phyloP scores from a whole-genome alignment of 257 asterid genomes.

The Rhazya stricta region DNA sequence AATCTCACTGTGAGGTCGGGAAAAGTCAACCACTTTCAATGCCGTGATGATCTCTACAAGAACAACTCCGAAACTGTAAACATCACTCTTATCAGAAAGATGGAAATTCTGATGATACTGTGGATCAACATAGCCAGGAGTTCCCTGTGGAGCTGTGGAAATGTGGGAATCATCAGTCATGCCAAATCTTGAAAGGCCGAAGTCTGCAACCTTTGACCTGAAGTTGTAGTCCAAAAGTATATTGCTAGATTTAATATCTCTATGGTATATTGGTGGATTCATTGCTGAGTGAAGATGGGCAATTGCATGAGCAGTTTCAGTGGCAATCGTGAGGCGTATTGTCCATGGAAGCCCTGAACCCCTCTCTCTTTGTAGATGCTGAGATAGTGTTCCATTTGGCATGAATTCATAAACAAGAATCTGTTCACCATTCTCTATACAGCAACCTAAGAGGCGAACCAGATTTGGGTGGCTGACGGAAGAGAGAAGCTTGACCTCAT shows the following conservation, averaged over 20 bases:
- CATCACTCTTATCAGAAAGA: constrained; percentile 91
- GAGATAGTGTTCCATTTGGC: constrained; percentile 84
- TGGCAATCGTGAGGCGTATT: constrained; percentile 73
- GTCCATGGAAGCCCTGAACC: constrained; percentile 78
- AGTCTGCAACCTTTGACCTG: constrained; percentile 86
- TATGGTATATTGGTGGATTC: constrained; percentile 86
- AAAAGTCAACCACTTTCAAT: constrained; percentile 74
- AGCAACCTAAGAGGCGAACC: constrained; percentile 84
- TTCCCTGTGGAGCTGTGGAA: constrained; percentile 95
- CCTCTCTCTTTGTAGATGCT: constrained; percentile 73
- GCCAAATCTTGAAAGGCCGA: constrained; percentile 85
- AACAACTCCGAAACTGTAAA: constrained; percentile 92
- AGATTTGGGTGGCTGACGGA: constrained; percentile 86
- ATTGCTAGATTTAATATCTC: constrained; percentile 87
- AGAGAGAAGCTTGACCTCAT: constrained; percentile 82
- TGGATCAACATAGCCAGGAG: constrained; percentile 93
- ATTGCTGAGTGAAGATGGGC: constrained; percentile 76
- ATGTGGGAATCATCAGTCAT: constrained; percentile 88
- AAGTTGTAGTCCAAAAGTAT: constrained; percentile 65
- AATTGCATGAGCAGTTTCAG: constrained; percentile 78
- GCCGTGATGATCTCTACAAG: constrained; percentile 90
- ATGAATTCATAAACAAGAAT: constrained; percentile 85
- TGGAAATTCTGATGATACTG: constrained; percentile 94
- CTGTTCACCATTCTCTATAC: constrained; percentile 82
- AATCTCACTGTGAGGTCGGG: constrained; percentile 72